phyloP scores from a whole-genome alignment of 805 yeast genomes.

The Candida golubevii region DNA sequence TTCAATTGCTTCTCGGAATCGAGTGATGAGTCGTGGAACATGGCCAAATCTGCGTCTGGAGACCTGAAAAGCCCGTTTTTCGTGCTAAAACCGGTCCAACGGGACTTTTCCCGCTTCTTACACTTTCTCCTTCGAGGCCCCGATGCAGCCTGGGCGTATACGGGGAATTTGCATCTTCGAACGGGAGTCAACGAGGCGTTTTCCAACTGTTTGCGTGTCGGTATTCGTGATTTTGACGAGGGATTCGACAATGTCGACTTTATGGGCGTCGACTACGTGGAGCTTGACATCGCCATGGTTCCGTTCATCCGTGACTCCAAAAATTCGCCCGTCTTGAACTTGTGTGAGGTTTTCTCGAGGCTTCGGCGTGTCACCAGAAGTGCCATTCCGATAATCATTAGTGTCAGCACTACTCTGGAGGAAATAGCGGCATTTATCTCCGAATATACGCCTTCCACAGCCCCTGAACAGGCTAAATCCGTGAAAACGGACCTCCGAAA shows the following conservation, averaged over 20 bases:
- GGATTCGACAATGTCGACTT: not conserved
- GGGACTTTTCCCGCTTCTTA: conserved; percentile 11
- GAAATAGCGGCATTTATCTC: conserved; percentile 4
- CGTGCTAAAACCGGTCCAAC: conserved; percentile 9
- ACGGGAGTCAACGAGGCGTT: conserved; percentile 1
- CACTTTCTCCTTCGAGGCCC: conserved; percentile 11
- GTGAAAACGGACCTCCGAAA: not conserved
- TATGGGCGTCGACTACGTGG: conserved; percentile 13
- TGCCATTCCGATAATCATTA: conserved; percentile 8
- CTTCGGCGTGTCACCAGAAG: conserved; percentile 8
- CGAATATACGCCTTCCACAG: not conserved
- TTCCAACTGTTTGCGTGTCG: conserved; percentile 8
- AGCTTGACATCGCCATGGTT: conserved; percentile 9
- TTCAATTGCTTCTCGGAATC: conserved; percentile 13
- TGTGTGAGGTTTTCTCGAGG: conserved; percentile 8
- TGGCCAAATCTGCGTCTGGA: not conserved
- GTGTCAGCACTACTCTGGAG: conserved; percentile 5
- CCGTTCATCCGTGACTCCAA: conserved; percentile 4
- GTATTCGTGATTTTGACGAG: conserved; percentile 4
- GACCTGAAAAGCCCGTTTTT: not conserved
- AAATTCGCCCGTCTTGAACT: conserved; percentile 1
- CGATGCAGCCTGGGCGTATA: conserved; percentile 7
- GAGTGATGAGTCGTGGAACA: not conserved
- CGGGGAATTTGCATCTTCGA: conserved; percentile 7
- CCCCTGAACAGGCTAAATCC: not conserved